A percentile compares a stretch with the other conserved stretches of the same genome.
Evolutionary conservation across 2,329 filamentous ascomycete genomes (phyloP).

Genomic region (Fusarium foetens): DNA sequence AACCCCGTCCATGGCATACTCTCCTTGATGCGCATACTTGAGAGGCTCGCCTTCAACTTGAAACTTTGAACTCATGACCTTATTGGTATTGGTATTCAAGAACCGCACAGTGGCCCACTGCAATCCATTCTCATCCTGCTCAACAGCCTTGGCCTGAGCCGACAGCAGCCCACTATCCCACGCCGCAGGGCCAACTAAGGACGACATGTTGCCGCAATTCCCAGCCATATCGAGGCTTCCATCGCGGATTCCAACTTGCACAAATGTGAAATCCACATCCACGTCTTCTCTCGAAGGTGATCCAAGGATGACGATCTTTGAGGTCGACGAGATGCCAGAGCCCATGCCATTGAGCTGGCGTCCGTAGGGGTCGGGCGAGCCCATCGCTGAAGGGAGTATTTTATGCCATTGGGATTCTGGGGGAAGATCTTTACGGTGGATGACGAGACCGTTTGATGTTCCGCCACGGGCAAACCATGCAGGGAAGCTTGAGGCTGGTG

Average conservation of each 20-base stretch:
- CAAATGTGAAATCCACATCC: constrained; percentile 78
- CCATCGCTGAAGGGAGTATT: constrained; percentile 69
- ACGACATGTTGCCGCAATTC: constrained; percentile 81
- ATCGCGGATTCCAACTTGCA: constrained; percentile 72
- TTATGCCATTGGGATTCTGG: constrained; percentile 50
- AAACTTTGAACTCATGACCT: constrained; percentile 70
- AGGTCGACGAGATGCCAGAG: constrained; percentile 73
- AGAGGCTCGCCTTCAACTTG: constrained; percentile 54
- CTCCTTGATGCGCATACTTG: constrained; percentile 53
- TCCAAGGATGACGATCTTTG: constrained; percentile 76
- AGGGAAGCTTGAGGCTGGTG: constrained; percentile 48
- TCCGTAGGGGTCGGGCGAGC: constrained; percentile 72
- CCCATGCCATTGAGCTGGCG: constrained; percentile 79
- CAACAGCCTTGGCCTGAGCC: constrained; percentile 12
- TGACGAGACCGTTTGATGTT: constrained; percentile 73
- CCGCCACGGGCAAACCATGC: constrained; percentile 66
- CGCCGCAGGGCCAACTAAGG: constrained; percentile 67
- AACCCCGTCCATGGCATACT: constrained; percentile 73
- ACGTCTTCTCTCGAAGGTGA: constrained; percentile 58
- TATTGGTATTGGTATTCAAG: constrained; percentile 77
- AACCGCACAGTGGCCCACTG: constrained; percentile 64
- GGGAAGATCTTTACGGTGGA: constrained; percentile 52
- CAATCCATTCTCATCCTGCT: constrained; percentile 41
- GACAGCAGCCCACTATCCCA: constrained; percentile 48
- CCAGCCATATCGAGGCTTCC: constrained; percentile 71